A percentile compares a stretch with the other conserved stretches of the same genome.
phyloP scores from a whole-genome alignment of 2,329 filamentous ascomycete genomes.

The Aspergillus japonicus region DNA sequence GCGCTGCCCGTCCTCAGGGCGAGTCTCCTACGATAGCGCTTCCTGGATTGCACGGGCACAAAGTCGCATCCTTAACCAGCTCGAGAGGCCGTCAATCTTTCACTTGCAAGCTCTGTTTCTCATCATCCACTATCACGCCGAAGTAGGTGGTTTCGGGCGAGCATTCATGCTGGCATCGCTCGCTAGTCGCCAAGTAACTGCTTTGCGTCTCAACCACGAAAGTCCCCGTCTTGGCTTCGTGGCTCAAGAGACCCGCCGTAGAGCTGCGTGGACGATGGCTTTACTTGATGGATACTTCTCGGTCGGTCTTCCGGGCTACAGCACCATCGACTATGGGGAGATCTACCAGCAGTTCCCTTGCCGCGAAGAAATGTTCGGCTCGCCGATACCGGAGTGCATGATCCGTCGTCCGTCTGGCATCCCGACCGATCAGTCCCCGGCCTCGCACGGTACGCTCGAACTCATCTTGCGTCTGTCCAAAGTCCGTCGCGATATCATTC shows the following conservation, averaged over 20 bases:
- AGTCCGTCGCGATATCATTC: not conserved
- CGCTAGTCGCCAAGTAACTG: not conserved
- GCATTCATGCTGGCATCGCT: slow-evolving; percentile 1
- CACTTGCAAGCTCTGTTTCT: not conserved
- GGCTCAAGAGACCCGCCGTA: not conserved
- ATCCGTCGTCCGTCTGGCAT: no score
- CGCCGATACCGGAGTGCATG: not conserved
- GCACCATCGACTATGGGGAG: not conserved
- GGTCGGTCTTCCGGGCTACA: no score
- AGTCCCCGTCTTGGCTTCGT: not conserved
- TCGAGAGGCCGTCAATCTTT: not conserved
- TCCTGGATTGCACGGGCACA: not conserved
- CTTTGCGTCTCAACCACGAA: not conserved
- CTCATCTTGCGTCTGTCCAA: not conserved
- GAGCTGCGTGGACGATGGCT: slow-evolving; percentile 2
- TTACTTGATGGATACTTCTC: no score
- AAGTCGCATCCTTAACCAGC: not conserved
- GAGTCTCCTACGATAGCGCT: no score
- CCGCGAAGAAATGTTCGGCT: slow-evolving; percentile 1
- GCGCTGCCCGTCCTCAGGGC: no score
- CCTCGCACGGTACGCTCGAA: not conserved
- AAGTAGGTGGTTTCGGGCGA: not conserved
- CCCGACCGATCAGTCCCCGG: not conserved
- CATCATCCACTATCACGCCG: slow-evolving; percentile 1
- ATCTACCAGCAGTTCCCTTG: slow-evolving; percentile 1